Base-by-base conservation (phyloP, 2,329 filamentous ascomycete genomes). In the Emericellopsis atlantica region DNA sequence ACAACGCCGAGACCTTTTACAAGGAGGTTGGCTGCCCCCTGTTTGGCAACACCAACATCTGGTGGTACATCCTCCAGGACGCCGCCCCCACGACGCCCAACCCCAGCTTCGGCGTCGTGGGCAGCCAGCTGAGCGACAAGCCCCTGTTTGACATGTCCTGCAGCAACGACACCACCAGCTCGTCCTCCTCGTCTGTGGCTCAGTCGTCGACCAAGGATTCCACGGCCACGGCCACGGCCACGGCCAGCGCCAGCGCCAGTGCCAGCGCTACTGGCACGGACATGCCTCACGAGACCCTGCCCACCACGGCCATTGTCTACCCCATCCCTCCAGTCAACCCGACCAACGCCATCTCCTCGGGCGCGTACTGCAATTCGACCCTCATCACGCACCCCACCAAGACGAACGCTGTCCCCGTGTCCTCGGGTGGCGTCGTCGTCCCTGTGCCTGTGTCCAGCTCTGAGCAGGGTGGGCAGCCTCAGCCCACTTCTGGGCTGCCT, bases 1-100 rank as follows among this genome's bases (percentile, higher is more conserved):
- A 70, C 40, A 89, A 90, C 55, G 85, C 88, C 35, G 70, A 84
- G 66, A 72, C 61, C n/a, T 95, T 77, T 72, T 94, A 85, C 83
- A 70, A 84, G 50, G 66, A 81, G 36, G 82, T 90, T 40, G 84
- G 79, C 40, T 94, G 87, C 70, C 66, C 73, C 42, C 60, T 81
- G 45, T 78, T 87, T 46, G 76, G 72, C 52, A 70, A 69, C 39
- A 66, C 64, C 51, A 81, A 81, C 55, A 72, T 78, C 44, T 90
- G 79, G 75, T 90, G 84, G 80, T 87, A 80, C 65, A 84, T 76
- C 39, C 72, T 89, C 22, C 76, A 84, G 55, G 84, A 90, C 49
- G 67, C 75, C 35, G 65, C 65, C 33, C 71, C 71, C 15, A 65
- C 61, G 38, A 71, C 71, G 4, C 77, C 80, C 29, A 74, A 66